Conservation (phyloP, 2,329 filamentous ascomycete genomes). For the Tolypocladium pustulatum region DNA sequence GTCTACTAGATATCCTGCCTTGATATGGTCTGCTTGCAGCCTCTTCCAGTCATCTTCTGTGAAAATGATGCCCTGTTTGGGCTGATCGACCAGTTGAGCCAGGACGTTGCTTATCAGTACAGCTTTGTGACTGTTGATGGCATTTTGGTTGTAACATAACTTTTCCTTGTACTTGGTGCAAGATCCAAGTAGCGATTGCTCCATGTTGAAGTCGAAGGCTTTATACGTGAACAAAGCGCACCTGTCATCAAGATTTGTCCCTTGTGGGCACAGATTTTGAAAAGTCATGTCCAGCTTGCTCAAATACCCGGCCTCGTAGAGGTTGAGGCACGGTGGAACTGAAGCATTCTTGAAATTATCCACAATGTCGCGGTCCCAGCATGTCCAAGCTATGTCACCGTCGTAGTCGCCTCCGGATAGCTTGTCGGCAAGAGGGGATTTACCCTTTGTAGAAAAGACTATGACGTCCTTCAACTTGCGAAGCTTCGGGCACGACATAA, state of each 20-base stretch:
- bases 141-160: constrained; percentile 48
- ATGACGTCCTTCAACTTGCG: constrained; percentile 66
- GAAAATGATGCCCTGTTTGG: constrained; percentile 45
- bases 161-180: constrained; percentile 56
- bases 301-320: constrained; percentile 37
- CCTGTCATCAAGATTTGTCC: constrained; percentile 17
- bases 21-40: constrained; percentile 19
- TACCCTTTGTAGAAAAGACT: constrained; percentile 59
- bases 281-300: constrained; percentile 36
- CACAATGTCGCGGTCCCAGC: constrained; percentile 60
- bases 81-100: constrained; percentile 44
- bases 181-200: constrained; percentile 46
- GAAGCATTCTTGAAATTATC: constrained; percentile 54
- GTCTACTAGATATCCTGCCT: constrained; percentile 14
- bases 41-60: constrained; percentile 26
- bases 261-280: constrained; percentile 24
- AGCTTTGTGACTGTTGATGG: constrained; percentile 32
- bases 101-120: constrained; percentile 40
- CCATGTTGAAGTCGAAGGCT: constrained; percentile 48
- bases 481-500: constrained; percentile 47
- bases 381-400: constrained; percentile 68
- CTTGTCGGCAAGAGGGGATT: constrained; percentile 53
- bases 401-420: constrained; percentile 76
- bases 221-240: constrained; percentile 36
- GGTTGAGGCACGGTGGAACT: constrained; percentile 21